Base-by-base conservation (phyloP, 805 yeast genomes). In the Candida tammaniensis region DNA sequence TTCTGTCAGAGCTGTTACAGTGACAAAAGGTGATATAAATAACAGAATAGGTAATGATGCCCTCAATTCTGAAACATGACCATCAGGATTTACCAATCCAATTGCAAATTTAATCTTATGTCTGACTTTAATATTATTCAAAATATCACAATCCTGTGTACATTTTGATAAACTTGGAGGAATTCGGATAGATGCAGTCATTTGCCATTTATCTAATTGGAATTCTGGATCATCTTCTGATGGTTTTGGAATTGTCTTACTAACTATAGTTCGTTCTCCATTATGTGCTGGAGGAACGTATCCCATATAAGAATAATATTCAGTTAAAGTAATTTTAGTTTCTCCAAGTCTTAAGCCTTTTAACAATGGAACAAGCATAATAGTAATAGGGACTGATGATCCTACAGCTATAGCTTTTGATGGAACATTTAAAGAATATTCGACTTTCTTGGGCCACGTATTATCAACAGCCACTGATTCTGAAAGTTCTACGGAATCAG, bases 381-480 rank as follows among this genome's bases (percentile, higher is more conserved):
- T 68, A 45, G 78, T 74, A 5, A 91, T 71, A 2, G 86, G 84
- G 5, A 83, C 68, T 0, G 76, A 63, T 0, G 95, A 80, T 1
- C 98, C 98, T 27, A 93, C 80, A 0, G 98, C 94, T 16, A 87
- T 74, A 0, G 97, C 95, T 50, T 86, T 82, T 17, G 86, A 71
- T 0, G 98, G 97, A 5, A 86, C 80, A 34, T 86, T 82, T 39
- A 93, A 78, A 3, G 87, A 75, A 56, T 91, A 91, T 51, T 91
- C 97, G 20, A 91, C 86, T 54, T 93, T 93, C 29, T 79, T 68
- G 2, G 98, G 97, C 98, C 98, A 91, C 1, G 89, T 81, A 55
- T 91, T 91, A 52, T 88, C 96, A 20, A 91, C 94, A 0, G 95
- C 86, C 48, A 89, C 85, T 0, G 98, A 86, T 57, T 91, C 97